A percentile compares a stretch with the other conserved stretches of the same genome.
Evolutionary conservation across 768 basidiomycete genomes (phyloP).

Genomic region (Boletellus ananas): DNA sequence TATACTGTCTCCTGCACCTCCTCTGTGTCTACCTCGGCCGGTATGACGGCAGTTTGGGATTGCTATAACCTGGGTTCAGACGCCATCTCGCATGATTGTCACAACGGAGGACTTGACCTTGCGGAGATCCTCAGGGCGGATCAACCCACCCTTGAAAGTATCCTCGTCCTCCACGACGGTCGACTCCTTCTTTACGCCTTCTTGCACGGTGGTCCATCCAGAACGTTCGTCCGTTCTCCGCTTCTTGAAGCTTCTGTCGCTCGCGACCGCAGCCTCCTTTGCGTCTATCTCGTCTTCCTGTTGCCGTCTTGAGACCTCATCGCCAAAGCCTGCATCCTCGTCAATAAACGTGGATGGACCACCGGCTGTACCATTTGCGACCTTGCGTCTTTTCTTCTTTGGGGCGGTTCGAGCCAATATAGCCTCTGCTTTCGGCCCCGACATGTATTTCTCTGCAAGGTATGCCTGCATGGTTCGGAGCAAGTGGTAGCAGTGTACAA

Average conservation of each 20-base stretch:
- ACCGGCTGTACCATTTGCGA: slow-evolving; percentile 21
- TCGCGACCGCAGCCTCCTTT: slow-evolving; percentile 64
- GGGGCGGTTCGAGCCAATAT: slow-evolving; percentile 67
- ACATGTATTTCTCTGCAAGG: slow-evolving; percentile 91
- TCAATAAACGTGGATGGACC: slow-evolving; percentile 46
- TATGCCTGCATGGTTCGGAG: slow-evolving; percentile 62
- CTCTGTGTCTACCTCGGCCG: slow-evolving; percentile 36
- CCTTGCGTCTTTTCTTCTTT: slow-evolving; percentile 69
- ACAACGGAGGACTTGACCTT: slow-evolving; percentile 35
- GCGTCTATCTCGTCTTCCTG: slow-evolving; percentile 53
- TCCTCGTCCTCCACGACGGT: slow-evolving; percentile 46
- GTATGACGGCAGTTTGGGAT: slow-evolving; percentile 38
- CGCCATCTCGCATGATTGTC: background rate
- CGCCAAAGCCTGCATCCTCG: slow-evolving; percentile 71
- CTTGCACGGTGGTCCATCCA: slow-evolving; percentile 68
- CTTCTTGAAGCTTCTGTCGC: slow-evolving; percentile 76
- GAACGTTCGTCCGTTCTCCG: slow-evolving; percentile 54
- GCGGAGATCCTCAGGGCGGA: slow-evolving; percentile 72
- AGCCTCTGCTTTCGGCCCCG: slow-evolving; percentile 93
- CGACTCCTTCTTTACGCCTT: slow-evolving; percentile 49
- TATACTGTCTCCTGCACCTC: slow-evolving; percentile 85
- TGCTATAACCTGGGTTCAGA: slow-evolving; percentile 20
- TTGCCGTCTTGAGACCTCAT: slow-evolving; percentile 41
- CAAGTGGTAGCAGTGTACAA: background rate
- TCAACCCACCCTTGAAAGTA: slow-evolving; percentile 69